Evolutionary conservation across 305 asterid species (phyloP).

Genomic region (Fraxinus ornus): DNA sequence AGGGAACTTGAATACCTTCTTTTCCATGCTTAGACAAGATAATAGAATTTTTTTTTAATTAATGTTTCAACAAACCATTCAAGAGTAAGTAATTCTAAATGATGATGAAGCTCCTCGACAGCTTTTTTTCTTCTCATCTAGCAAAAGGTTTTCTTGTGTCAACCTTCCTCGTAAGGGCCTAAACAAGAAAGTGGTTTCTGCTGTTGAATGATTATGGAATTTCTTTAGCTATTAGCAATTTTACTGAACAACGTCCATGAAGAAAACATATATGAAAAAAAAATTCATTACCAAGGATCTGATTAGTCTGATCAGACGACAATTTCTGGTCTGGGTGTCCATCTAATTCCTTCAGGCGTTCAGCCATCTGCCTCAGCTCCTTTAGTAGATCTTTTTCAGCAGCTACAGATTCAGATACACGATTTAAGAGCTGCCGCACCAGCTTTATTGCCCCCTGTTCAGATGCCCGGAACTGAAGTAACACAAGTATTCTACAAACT

Average conservation of each 20-base stretch:
- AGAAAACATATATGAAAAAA: neutral
- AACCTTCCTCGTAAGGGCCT: neutral
- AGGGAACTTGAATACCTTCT: neutral
- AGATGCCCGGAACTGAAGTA: constrained; percentile 65
- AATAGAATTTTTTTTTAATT: neutral
- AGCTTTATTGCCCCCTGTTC: constrained; percentile 75
- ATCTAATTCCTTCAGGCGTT: constrained; percentile 64
- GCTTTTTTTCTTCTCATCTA: neutral
- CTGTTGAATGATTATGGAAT: neutral
- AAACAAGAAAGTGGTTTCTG: neutral
- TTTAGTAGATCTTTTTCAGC: constrained; percentile 65
- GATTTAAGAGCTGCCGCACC: constrained; percentile 57
- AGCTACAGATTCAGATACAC: constrained; percentile 40
- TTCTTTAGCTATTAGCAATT: neutral
- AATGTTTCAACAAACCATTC: neutral
- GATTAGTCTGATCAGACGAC: constrained; percentile 49
- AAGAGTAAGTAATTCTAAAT: neutral
- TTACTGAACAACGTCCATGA: neutral
- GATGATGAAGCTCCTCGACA: neutral
- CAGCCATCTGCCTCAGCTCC: constrained; percentile 74
- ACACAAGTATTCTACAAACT: constrained; percentile 60
- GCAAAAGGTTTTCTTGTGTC: neutral
- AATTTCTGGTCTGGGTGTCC: constrained; percentile 52
- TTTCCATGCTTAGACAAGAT: neutral
- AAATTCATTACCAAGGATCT: constrained; percentile 54